Evolutionary conservation across 768 basidiomycete species (phyloP).

Genomic region (Xerocomellus amylosporus): DNA sequence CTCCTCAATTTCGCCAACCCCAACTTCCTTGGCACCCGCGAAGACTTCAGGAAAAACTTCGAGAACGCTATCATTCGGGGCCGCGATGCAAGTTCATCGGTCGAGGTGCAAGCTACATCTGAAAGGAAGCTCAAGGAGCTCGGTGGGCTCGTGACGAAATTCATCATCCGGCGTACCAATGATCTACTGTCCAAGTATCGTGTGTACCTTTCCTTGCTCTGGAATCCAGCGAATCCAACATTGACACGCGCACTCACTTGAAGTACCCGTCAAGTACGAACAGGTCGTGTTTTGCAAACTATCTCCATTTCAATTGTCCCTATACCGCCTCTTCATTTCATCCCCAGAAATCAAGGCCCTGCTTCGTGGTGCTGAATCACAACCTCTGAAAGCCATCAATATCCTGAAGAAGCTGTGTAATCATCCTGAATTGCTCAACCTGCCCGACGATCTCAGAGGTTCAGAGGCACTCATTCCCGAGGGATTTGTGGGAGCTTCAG

Average conservation of each 20-base stretch:
- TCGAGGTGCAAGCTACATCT: conserved; percentile 69
- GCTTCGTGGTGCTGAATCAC: conserved; percentile 81
- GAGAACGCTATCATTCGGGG: conserved; percentile 90
- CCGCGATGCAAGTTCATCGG: conserved; percentile 83
- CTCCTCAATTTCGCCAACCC: conserved; percentile 92
- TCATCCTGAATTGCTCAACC: conserved; percentile 84
- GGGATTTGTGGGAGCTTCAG: conserved; percentile 61
- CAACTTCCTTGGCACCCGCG: conserved; percentile 81
- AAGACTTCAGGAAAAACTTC: conserved; percentile 93
- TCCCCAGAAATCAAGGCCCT: conserved; percentile 91
- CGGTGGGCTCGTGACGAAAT: conserved; percentile 81
- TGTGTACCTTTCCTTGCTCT: conserved; percentile 40
- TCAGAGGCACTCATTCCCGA: conserved; percentile 80
- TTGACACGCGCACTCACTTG: conserved; percentile 9
- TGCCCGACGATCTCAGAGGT: conserved; percentile 81
- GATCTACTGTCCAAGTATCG: conserved; percentile 93
- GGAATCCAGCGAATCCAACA: not conserved
- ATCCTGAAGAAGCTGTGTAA: conserved; percentile 95
- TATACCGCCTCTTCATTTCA: conserved; percentile 88
- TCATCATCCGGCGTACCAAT: conserved; percentile 93
- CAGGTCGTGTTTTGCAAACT: conserved; percentile 93
- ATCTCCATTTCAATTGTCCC: conserved; percentile 76
- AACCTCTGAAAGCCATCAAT: conserved; percentile 95
- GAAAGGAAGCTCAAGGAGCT: conserved; percentile 92
- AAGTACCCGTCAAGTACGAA: conserved; percentile 99